Evolutionary conservation across 2,329 filamentous ascomycete species (phyloP).

Genomic region (Apiospora phragmitis): DNA sequence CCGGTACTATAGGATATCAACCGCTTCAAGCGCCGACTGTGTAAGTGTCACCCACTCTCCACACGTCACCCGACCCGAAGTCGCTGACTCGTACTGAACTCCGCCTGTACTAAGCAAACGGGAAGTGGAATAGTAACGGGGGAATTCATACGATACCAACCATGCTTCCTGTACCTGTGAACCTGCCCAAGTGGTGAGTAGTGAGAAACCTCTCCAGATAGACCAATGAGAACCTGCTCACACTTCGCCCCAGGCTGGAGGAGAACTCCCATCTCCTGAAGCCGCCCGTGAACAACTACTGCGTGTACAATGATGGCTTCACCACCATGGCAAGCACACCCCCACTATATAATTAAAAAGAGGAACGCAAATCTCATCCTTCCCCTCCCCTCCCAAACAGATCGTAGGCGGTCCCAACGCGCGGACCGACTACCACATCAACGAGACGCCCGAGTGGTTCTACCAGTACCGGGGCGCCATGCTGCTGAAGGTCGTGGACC

Average conservation of each 20-base stretch:
- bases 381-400: conserved; percentile 36
- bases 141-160: background rate
- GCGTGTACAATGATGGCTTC: conserved; percentile 83
- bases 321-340: conserved; percentile 69
- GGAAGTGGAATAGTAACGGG: background rate
- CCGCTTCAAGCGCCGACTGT: background rate
- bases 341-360: background rate
- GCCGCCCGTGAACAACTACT: conserved; percentile 96
- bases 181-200: conserved; percentile 59
- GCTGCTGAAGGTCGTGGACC: conserved; percentile 88
- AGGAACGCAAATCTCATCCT: background rate
- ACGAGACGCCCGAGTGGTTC: conserved; percentile 95
- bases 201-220: conserved; percentile 9
- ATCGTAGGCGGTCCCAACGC: conserved; percentile 96
- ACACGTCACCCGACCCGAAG: background rate
- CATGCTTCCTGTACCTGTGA: conserved; percentile 54
- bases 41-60: background rate
- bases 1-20: background rate
- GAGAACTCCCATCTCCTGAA: conserved; percentile 90
- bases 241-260: conserved; percentile 67
- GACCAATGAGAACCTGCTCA: background rate
- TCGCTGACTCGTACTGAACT: background rate
- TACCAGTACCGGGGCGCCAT: conserved; percentile 94
- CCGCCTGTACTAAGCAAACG: background rate
- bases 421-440: conserved; percentile 98